Conservation (phyloP, 805 yeast species). For the Ascoidea rubescens region DNA sequence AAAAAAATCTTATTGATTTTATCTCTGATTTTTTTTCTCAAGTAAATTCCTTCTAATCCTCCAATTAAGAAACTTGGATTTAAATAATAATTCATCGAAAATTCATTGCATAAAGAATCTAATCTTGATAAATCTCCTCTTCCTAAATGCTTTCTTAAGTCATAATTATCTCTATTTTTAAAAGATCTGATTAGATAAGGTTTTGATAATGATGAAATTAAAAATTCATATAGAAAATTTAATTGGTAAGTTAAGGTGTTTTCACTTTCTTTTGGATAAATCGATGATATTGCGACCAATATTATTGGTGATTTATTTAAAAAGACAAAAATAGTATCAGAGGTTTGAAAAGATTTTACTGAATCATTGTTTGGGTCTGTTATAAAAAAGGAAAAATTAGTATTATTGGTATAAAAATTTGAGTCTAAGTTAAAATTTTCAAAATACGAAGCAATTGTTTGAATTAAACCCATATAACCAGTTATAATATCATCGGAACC, state of each 20-base stretch:
- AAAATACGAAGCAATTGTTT: slow-evolving; percentile 65
- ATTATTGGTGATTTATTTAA: slow-evolving; percentile 55
- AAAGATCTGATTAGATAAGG: slow-evolving; percentile 62
- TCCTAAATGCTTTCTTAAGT: slow-evolving; percentile 61
- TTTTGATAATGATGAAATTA: slow-evolving; percentile 73
- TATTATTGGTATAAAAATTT: slow-evolving; percentile 11
- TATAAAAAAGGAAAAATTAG: slow-evolving; percentile 6
- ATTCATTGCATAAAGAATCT: slow-evolving; percentile 43
- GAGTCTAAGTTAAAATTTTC: slow-evolving; percentile 22
- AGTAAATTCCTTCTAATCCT: slow-evolving; percentile 47
- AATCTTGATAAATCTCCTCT: slow-evolving; percentile 62
- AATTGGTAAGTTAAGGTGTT: slow-evolving; percentile 47
- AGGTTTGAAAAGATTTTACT: slow-evolving; percentile 39
- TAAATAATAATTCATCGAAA: slow-evolving; percentile 25
- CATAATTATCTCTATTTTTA: slow-evolving; percentile 63
- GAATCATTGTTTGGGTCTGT: slow-evolving; percentile 15
- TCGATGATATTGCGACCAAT: slow-evolving; percentile 51
- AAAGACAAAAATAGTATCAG: slow-evolving; percentile 40
- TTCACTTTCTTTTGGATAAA: slow-evolving; percentile 31
- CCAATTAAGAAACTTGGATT: slow-evolving; percentile 51
- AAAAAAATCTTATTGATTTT: slow-evolving; percentile 43
- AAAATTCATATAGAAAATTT: slow-evolving; percentile 57
- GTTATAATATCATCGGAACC: slow-evolving; percentile 56
- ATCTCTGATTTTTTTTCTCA: slow-evolving; percentile 43
- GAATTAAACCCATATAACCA: slow-evolving; percentile 67